phyloP scores from a whole-genome alignment of 768 basidiomycete species.

The Russula ochroleuca region DNA sequence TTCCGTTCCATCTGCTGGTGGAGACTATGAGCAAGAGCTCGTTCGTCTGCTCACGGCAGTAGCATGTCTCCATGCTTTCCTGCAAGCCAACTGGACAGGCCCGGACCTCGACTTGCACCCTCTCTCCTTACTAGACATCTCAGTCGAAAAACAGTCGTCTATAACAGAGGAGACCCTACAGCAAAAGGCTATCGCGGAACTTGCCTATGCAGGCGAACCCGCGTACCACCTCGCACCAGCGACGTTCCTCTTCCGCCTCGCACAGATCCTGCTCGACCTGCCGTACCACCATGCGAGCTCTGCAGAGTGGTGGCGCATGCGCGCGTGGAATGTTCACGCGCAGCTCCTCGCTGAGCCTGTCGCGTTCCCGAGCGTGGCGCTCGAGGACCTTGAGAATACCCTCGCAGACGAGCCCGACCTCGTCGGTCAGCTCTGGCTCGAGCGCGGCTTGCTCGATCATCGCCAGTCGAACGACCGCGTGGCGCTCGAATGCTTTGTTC shows the following conservation, averaged over 20 bases:
- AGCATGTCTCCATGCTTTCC: conserved; percentile 82
- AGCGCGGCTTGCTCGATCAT: conserved; percentile 78
- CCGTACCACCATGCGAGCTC: conserved; percentile 46
- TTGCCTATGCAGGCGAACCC: conserved; percentile 87
- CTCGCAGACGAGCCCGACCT: conserved; percentile 58
- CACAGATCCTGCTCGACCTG: conserved; percentile 61
- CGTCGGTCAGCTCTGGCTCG: conserved; percentile 61
- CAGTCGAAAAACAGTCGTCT: conserved; percentile 26
- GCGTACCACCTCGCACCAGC: conserved; percentile 83
- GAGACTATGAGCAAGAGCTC: conserved; percentile 48
- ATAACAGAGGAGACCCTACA: conserved; percentile 51
- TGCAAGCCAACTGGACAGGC: conserved; percentile 96
- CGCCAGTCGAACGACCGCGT: conserved; percentile 66
- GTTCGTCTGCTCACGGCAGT: conserved; percentile 62
- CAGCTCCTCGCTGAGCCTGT: conserved; percentile 83
- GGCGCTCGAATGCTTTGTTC: conserved; percentile 73
- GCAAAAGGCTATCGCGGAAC: conserved; percentile 61
- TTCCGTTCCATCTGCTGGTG: conserved; percentile 31
- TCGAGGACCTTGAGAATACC: conserved; percentile 41
- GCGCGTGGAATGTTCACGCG: conserved; percentile 66
- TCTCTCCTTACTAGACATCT: conserved; percentile 38
- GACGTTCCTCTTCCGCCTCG: conserved; percentile 68
- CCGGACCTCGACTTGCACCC: conserved; percentile 67
- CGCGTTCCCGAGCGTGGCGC: conserved; percentile 45
- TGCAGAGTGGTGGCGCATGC: conserved; percentile 76